A percentile compares a stretch with the other conserved stretches of the same genome.
These are phyloP conservation scores for Candida mattraensis DNA, from an alignment of 805 yeast genomes.

Conservation along the genomic window DNA sequence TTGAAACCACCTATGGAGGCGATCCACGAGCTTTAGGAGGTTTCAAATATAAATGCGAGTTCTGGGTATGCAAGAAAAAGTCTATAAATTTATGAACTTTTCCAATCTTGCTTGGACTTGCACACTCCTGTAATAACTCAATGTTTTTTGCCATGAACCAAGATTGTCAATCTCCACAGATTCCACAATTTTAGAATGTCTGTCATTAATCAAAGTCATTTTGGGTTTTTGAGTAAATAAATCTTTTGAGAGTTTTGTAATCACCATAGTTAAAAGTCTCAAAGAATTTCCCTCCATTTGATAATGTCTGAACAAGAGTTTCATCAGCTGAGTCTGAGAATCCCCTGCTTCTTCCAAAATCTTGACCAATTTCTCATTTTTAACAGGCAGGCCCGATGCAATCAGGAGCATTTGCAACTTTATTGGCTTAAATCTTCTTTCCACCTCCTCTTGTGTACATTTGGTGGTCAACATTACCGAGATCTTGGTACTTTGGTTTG, in stretches of 20 bases:
- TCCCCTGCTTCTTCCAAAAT: constrained; percentile 41
- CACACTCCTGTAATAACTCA: constrained; percentile 17
- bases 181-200: neutral
- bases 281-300: constrained; percentile 38
- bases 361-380: constrained; percentile 37
- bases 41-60: constrained; percentile 62
- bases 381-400: constrained; percentile 48
- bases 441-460: constrained; percentile 37
- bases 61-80: constrained; percentile 58
- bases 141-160: constrained; percentile 21
- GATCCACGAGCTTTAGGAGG: constrained; percentile 52
- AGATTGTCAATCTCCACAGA: constrained; percentile 15
- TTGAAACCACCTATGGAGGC: constrained; percentile 53
- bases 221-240: constrained; percentile 11
- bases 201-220: neutral
- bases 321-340: constrained; percentile 37
- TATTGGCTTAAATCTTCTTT: constrained; percentile 35
- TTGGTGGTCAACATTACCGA: constrained; percentile 43
- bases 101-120: constrained; percentile 8
- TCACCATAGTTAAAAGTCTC: constrained; percentile 22
- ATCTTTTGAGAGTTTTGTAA: constrained; percentile 23
- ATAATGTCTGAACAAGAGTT: constrained; percentile 44
- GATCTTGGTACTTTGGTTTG: constrained; percentile 39
- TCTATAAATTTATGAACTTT: constrained; percentile 1
- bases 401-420: constrained; percentile 46